These are phyloP conservation scores for Skeletonema marinoi DNA, from an alignment of 108 stramenopile genomes.

Conservation along the genomic window DNA sequence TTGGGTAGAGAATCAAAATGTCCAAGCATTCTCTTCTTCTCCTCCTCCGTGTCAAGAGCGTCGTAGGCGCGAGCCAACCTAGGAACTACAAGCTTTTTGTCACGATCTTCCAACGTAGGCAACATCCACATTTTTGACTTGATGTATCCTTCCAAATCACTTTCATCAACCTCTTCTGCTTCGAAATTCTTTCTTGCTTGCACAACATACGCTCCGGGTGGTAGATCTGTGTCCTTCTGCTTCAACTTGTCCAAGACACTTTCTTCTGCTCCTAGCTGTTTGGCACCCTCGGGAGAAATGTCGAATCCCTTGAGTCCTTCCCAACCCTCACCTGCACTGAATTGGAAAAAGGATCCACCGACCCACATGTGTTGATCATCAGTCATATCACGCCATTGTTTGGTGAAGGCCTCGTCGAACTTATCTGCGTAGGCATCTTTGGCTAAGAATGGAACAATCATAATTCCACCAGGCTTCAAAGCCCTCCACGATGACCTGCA, in stretches of 20 bases:
- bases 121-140: constrained; percentile 83
- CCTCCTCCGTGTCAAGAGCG: constrained; percentile 33
- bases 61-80: constrained; percentile 67
- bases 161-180: constrained; percentile 68
- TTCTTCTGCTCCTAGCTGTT: constrained; percentile 41
- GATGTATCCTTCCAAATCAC: constrained; percentile 71
- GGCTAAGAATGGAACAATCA: constrained; percentile 76
- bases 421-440: constrained; percentile 73
- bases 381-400: constrained; percentile 90
- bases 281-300: constrained; percentile 81
- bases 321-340: constrained; percentile 90
- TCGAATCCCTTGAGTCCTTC: constrained; percentile 82
- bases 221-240: constrained; percentile 37
- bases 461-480: constrained; percentile 84
- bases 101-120: constrained; percentile 79
- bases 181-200: constrained; percentile 70
- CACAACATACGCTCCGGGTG: constrained; percentile 74
- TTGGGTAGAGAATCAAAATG: constrained; percentile 71
- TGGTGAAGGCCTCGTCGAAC: constrained; percentile 83
- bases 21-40: constrained; percentile 46
- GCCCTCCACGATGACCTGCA: constrained; percentile 68
- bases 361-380: constrained; percentile 98
- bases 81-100: constrained; percentile 82
- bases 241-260: constrained; percentile 37
- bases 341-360: constrained; percentile 89